Evolutionary conservation across 176 grass and related monocot genomes (phyloP), one percentile per base, ranked within the genome.

Genomic region (Zea mays): DNA sequence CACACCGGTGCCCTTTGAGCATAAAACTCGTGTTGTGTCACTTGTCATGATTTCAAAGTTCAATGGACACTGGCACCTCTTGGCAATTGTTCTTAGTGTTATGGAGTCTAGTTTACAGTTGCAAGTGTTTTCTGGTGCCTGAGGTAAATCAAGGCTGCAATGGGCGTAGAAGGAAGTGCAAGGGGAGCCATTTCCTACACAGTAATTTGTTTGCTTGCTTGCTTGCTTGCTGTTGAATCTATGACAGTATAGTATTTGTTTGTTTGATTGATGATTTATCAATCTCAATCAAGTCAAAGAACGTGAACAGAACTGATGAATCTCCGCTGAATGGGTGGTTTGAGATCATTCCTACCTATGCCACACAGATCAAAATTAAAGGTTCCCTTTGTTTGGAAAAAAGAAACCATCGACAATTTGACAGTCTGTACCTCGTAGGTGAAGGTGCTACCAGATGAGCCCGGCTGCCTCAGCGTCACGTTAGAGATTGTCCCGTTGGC

Each of bases 401-500:
- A 27, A 27, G 27, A 27, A 27, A 27, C 27, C 27, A 27, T 27
- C 27, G 27, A 1, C 27, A 27, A 27, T 27, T 27, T 27, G 27
- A 27, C 21, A 61, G 11, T 72, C 3, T 49, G n/a, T 84, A 89
- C 93, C 90, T 97, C 85, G 40, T 97, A 97, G 17, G 93, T 97
- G 87, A 93, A 88, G 63, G 70, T 87, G 42, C 88, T 86, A 50
- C 87, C 90, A 70, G 76, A 90, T 74, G 90, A 86, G 27, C 81
- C 75, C 19, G 89, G 84, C 61, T 90, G 89, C 61, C 37, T 84
- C 46, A 95, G 34, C 17, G 83, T 86, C 36, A 92, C 96, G 90
- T 89, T 89, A 10, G 96, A 92, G 63, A 98, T 95, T 40, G 96
- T 79, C 20, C 96, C 96, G 69, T 92, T 98, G 17, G 85, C 85